Base-by-base conservation (phyloP, 768 basidiomycete species). In the Phlegmacium glaucopus region DNA sequence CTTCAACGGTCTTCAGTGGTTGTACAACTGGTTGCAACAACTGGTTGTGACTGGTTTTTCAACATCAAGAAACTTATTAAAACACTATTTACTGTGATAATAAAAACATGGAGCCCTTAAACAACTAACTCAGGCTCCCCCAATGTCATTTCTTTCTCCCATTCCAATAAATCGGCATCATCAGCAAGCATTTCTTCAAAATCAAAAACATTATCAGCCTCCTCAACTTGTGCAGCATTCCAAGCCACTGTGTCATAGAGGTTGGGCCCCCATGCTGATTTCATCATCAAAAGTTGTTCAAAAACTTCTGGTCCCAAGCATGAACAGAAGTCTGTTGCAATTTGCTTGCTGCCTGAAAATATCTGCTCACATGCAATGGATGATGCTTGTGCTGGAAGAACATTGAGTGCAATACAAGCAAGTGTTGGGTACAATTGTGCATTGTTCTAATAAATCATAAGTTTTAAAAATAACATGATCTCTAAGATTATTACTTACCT, bases 181-280 rank as follows among this genome's bases (percentile, higher is more conserved):
- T 28, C 30, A 3, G 10, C 25, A 42, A 37, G 30, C 8, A 32
- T 32, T 13, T 8, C 13, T 8, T 32, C 8, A 32, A 32, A 32
- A 13, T 32, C 30, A 8, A 32, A 8, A 32, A 32, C 9, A 13
- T 32, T 32, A 13, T 8, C 13, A 13, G n/a, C n/a, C n/a, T 32
- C 30, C 13, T 32, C 30, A 32, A 8, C 9, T 32, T 32, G 30
- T 8, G 8, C 8, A 8, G 13, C 8, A 13, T 32, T 45, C 44
- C 29, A 45, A 35, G 44, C 30, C 9, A 30, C 44, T 30, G 35
- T 34, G 25, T 45, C 44, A 34, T 32, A 45, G 30, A 45, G 44
- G 7, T 45, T 30, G 35, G 44, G 44, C n/a, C 44, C 44, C 44
- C 44, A 45, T 35, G 44, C 44, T 11, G 44, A 45, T n/a, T 45